Evolutionary conservation across 768 basidiomycete genomes (phyloP).

Genomic region (Agaricus bisporus): DNA sequence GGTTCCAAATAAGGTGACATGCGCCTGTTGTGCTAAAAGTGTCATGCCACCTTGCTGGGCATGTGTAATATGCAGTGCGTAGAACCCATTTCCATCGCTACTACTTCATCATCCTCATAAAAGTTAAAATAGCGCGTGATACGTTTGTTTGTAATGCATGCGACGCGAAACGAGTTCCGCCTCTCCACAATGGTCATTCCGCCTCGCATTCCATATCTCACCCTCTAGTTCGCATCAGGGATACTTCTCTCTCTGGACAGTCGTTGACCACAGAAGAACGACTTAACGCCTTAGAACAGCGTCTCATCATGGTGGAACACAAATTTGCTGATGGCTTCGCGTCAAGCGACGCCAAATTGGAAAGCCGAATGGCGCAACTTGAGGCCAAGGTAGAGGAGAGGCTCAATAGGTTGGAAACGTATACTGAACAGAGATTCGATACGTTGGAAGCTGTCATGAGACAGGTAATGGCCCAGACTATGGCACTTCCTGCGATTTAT

Average conservation of each 20-base stretch:
- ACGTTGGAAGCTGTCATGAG: slow-evolving; percentile 20
- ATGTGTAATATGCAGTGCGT: slow-evolving; percentile 19
- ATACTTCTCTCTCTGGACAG: slow-evolving; percentile 13
- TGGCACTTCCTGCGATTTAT: slow-evolving; percentile 23
- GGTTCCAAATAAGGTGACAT: slow-evolving; percentile 6
- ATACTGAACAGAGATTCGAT: slow-evolving; percentile 18
- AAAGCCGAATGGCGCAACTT: slow-evolving; percentile 21
- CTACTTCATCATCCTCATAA: background rate
- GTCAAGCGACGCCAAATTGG: slow-evolving; percentile 16
- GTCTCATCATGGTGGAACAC: slow-evolving; percentile 22
- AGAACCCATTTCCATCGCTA: background rate
- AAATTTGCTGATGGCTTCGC: slow-evolving; percentile 23
- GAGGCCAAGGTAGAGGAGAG: slow-evolving; percentile 19
- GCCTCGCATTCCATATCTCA: slow-evolving; percentile 18
- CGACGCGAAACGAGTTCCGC: slow-evolving; percentile 14
- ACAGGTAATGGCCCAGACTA: slow-evolving; percentile 23
- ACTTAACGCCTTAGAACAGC: slow-evolving; percentile 22
- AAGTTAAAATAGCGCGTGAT: slow-evolving; percentile 17
- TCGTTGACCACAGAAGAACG: slow-evolving; percentile 18
- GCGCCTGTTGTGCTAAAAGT: slow-evolving; percentile 17
- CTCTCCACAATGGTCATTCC: slow-evolving; percentile 11
- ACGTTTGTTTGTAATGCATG: slow-evolving; percentile 26
- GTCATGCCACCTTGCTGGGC: slow-evolving; percentile 19
- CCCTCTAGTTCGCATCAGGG: slow-evolving; percentile 23
- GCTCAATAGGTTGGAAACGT: slow-evolving; percentile 18